Evolutionary conservation across 441 rosid species (phyloP), one percentile per base, ranked within the genome.

Genomic region (Jatropha multifida): DNA sequence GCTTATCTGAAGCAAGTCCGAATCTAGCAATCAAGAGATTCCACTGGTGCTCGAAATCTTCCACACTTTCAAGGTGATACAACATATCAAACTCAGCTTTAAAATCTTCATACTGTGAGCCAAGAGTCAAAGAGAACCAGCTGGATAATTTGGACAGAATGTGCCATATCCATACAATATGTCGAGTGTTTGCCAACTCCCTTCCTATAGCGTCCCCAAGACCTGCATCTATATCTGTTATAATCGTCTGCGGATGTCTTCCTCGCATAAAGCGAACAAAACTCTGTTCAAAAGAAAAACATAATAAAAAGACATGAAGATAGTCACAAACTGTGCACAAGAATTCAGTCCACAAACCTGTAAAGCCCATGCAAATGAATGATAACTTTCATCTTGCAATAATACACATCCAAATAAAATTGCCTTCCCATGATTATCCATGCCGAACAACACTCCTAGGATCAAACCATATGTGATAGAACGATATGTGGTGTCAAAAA

Each of bases 21-120:
- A 88, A 93, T 63, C 83, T 91, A 78, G 92, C 77, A 81, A 90
- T 87, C 79, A 90, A 83, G 44, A 81, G 86, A 81, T 83, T 82
- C 99, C 99, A 94, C 66, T 86, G 96, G 68, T 85, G 90, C 76
- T 93, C 94, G 77, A 93, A 95, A 70, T 86, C 98, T 71, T 91
- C 96, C 17, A 77, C 73, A 55, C 69, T 81, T 83, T 87, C 97
- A 17, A 83, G 76, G 52, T 81, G 89, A 74, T 82, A 88, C 75
- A 93, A 75, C 38, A 88, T 71, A 65, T 91, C 91, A 80, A 94
- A 91, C 77, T 87, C 90, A 65, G 88, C 81, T 85, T 84, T 92
- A 79, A 94, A 90, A 49, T 91, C 97, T 76, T 82, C 90, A 79
- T 78, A 90, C 75, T 85, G 99, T 49, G 86, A 78, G 54, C 92